phyloP scores from a whole-genome alignment of 148 eudicot species.

The Persicaria tinctoria region DNA sequence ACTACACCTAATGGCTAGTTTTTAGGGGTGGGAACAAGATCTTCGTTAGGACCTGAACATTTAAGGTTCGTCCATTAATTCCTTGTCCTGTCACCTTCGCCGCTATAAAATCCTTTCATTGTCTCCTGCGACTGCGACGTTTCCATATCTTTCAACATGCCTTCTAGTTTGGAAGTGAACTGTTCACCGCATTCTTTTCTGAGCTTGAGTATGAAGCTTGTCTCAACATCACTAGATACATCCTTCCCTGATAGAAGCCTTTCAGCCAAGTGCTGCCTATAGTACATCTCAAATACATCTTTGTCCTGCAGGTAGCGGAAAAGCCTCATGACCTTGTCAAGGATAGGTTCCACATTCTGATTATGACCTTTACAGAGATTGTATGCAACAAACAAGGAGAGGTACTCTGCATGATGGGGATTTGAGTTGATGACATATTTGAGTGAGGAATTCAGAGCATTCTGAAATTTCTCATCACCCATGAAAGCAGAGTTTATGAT shows the following conservation, averaged over 20 bases:
- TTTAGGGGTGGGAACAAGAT: constrained; percentile 26
- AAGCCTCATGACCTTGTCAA: constrained; percentile 77
- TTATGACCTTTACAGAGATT: constrained; percentile 67
- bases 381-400: constrained; percentile 70
- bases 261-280: constrained; percentile 79
- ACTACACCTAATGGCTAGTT: too few relatives aligned
- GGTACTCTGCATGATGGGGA: constrained; percentile 57
- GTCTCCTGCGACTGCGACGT: constrained; percentile 82
- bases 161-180: constrained; percentile 74
- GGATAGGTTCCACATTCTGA: constrained; percentile 55
- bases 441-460: constrained; percentile 68
- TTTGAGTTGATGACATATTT: constrained; percentile 71
- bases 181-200: constrained; percentile 83
- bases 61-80: constrained; percentile 57
- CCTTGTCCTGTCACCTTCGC: constrained; percentile 49
- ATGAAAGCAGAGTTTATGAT: constrained; percentile 50
- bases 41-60: constrained; percentile 75
- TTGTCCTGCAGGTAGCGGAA: constrained; percentile 78
- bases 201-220: constrained; percentile 67
- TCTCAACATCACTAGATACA: constrained; percentile 74
- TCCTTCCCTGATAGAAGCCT: constrained; percentile 73
- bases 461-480: constrained; percentile 67
- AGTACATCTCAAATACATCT: constrained; percentile 74
- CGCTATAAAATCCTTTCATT: constrained; percentile 66
- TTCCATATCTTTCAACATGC: constrained; percentile 86